phyloP scores from a whole-genome alignment of 495 filamentous ascomycete species.

The Cryomyces antarcticus region DNA sequence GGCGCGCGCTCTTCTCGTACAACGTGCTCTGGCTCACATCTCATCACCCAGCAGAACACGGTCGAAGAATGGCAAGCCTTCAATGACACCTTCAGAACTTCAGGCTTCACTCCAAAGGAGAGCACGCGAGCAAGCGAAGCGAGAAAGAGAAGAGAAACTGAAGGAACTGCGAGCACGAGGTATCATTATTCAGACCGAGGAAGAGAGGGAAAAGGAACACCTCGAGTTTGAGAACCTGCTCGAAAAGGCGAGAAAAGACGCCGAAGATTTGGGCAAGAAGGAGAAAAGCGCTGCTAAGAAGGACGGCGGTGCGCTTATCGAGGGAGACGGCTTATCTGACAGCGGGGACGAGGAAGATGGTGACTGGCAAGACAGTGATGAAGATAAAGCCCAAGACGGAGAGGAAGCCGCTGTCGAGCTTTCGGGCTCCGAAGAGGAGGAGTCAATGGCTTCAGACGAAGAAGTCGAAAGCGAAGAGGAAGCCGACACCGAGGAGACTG shows the following conservation, averaged over 20 bases:
- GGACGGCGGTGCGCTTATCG: constrained; percentile 29
- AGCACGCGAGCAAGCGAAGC: constrained; percentile 59
- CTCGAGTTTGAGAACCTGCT: constrained; percentile 73
- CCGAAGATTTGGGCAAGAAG: constrained; percentile 50
- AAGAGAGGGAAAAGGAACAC: constrained; percentile 63
- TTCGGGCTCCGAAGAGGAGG: constrained; percentile 20
- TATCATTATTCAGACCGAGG: constrained; percentile 62
- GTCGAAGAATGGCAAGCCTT: constrained; percentile 17
- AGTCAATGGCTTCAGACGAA: constrained; percentile 20
- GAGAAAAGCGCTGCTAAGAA: constrained; percentile 54
- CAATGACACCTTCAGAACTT: constrained; percentile 49
- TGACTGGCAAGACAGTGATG: constrained; percentile 34
- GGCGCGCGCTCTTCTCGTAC: constrained; percentile 39
- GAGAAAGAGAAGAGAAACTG: constrained; percentile 60
- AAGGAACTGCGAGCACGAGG: constrained; percentile 59
- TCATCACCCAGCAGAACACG: constrained; percentile 34
- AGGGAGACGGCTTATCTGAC: constrained; percentile 29
- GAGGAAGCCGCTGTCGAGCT: constrained; percentile 23
- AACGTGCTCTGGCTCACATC: constrained; percentile 57
- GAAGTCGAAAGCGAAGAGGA: constrained; percentile 21
- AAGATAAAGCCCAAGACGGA: constrained; percentile 12
- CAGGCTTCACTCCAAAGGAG: constrained; percentile 43
- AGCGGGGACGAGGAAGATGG: constrained; percentile 45
- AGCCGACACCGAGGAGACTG: constrained; percentile 18
- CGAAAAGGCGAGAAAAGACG: constrained; percentile 64